These are phyloP conservation scores for Melaleuca alternifolia DNA, from an alignment of 345 rosid species.

Conservation along the genomic window DNA sequence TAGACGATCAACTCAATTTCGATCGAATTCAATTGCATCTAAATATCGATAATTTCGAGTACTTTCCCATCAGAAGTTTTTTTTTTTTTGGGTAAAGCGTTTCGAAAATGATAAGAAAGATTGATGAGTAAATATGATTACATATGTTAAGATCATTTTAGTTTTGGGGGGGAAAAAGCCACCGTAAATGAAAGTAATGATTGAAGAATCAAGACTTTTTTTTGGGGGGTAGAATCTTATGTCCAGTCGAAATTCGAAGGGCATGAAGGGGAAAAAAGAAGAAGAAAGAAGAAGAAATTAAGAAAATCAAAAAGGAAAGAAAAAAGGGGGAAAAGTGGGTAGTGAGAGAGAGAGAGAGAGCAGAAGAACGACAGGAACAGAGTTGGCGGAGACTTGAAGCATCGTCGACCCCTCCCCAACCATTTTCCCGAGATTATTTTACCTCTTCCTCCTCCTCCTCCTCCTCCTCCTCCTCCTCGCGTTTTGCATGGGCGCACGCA, in stretches of 20 bases:
- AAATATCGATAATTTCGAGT: too few species aligned
- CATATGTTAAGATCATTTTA: background rate
- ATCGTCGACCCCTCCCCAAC: background rate
- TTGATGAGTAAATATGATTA: background rate
- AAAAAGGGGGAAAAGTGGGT: background rate
- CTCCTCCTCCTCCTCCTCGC: background rate
- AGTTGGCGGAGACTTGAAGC: constrained; percentile 18
- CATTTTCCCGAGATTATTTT: background rate
- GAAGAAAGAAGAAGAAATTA: background rate
- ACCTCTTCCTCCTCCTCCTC: background rate
- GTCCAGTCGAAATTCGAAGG: background rate
- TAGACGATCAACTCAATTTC: too few species aligned
- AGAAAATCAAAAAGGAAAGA: background rate
- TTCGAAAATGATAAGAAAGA: background rate
- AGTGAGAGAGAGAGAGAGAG: constrained; percentile 4
- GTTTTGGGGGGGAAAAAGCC: background rate
- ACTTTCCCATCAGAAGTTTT: too few species aligned
- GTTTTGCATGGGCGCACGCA: constrained; percentile 8
- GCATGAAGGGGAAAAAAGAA: background rate
- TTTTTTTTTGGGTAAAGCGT: background rate
- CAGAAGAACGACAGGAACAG: background rate
- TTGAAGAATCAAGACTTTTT: background rate
- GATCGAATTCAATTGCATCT: too few species aligned
- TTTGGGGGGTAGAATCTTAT: background rate
- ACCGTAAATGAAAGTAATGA: background rate